phyloP scores from a whole-genome alignment of 352 stramenopile genomes.

The Globisporangium ultimum region DNA sequence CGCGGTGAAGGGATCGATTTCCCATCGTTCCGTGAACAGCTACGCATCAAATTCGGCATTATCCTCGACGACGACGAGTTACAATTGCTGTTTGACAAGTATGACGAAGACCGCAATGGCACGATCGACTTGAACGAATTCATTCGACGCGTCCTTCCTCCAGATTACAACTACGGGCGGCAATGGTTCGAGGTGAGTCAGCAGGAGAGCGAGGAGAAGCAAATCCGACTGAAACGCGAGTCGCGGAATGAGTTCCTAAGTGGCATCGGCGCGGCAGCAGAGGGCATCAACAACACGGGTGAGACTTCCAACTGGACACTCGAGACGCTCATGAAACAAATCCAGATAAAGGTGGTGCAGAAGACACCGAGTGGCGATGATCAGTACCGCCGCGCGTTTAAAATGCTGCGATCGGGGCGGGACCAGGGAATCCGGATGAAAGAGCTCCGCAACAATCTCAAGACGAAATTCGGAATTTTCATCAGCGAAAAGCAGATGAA shows the following conservation, averaged over 20 bases:
- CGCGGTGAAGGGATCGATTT: constrained; percentile 81
- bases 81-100: constrained; percentile 80
- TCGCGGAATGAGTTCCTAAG: constrained; percentile 63
- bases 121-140: constrained; percentile 85
- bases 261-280: constrained; percentile 23
- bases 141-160: constrained; percentile 67
- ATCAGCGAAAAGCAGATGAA: constrained; percentile 71
- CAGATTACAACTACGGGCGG: constrained; percentile 68
- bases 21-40: constrained; percentile 64
- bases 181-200: constrained; percentile 80
- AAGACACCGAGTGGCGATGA: constrained; percentile 74
- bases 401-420: constrained; percentile 67
- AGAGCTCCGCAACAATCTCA: constrained; percentile 75
- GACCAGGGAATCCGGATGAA: constrained; percentile 66
- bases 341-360: constrained; percentile 77
- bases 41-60: constrained; percentile 78
- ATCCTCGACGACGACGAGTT: constrained; percentile 72
- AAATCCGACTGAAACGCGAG: constrained; percentile 45
- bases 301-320: constrained; percentile 62
- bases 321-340: constrained; percentile 62
- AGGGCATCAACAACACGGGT: constrained; percentile 38
- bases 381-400: constrained; percentile 76
- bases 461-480: constrained; percentile 77
- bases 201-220: constrained; percentile 62
- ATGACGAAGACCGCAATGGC: constrained; percentile 76